Evolutionary conservation across 2,329 filamentous ascomycete species (phyloP).

Genomic region (Colletotrichum truncatum): DNA sequence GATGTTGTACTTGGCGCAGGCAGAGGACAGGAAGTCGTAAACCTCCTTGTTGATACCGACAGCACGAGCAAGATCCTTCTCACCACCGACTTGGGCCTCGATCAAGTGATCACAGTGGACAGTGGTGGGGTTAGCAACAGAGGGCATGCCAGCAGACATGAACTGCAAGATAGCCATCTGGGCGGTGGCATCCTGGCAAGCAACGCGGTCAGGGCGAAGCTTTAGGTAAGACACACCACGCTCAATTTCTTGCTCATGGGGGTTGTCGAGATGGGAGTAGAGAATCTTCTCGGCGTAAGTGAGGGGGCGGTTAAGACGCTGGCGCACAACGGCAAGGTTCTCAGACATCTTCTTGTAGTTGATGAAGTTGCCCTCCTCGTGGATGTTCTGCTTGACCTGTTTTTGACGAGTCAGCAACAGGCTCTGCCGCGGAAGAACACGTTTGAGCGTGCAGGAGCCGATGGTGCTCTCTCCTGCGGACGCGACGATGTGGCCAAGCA

Average conservation of each 20-base stretch:
- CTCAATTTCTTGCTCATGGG: slow-evolving; percentile 94
- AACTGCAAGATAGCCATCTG: slow-evolving; percentile 99
- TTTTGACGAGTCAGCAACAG: slow-evolving; percentile 2
- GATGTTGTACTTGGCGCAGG: slow-evolving; percentile 99
- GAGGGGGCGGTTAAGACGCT: slow-evolving; percentile 89
- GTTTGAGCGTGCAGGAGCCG: background rate
- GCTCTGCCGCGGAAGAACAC: background rate
- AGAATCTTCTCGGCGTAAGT: slow-evolving; percentile 98
- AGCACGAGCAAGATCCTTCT: slow-evolving; percentile 92
- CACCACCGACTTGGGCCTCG: slow-evolving; percentile 92
- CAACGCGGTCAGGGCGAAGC: slow-evolving; percentile 95
- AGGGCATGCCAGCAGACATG: slow-evolving; percentile 98
- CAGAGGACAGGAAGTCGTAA: slow-evolving; percentile 93
- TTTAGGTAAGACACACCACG: slow-evolving; percentile 96
- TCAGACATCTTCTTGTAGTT: slow-evolving; percentile 99
- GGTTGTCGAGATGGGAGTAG: slow-evolving; percentile 98
- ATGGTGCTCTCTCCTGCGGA: too few relatives aligned
- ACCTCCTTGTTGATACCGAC: slow-evolving; percentile 98
- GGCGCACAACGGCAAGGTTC: slow-evolving; percentile 91
- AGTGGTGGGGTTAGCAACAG: slow-evolving; percentile 91
- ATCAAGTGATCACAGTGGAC: slow-evolving; percentile 99
- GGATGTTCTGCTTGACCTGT: slow-evolving; percentile 92
- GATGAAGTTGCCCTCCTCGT: slow-evolving; percentile 96
- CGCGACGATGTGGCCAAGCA: background rate
- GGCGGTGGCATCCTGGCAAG: slow-evolving; percentile 98